Evolutionary conservation across 2,329 filamentous ascomycete genomes (phyloP).

Genomic region (Fusarium camptoceras): DNA sequence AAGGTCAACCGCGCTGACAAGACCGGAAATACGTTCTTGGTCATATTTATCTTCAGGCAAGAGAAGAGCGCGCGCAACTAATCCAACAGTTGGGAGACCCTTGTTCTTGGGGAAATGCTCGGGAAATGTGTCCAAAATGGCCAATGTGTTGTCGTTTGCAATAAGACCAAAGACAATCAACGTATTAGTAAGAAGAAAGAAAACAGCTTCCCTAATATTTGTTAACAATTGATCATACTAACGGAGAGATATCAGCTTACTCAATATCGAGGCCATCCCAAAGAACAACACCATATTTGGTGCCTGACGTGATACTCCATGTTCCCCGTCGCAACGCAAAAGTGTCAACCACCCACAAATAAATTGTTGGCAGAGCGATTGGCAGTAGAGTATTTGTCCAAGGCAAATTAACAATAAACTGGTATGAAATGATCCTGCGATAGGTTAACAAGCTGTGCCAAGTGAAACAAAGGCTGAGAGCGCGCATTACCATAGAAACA

Average conservation of each 20-base stretch:
- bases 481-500: conserved; percentile 55
- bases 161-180: conserved; percentile 77
- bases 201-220: conserved; percentile 68
- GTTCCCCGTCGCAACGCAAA: conserved; percentile 74
- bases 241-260: neutral
- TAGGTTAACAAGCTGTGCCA: neutral
- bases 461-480: neutral
- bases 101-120: conserved; percentile 64
- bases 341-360: conserved; percentile 79
- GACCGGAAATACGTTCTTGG: conserved; percentile 65
- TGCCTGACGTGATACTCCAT: conserved; percentile 76
- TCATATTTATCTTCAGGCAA: conserved; percentile 64
- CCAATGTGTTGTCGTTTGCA: conserved; percentile 76
- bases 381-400: conserved; percentile 67
- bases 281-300: conserved; percentile 72
- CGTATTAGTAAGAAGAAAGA: conserved; percentile 77
- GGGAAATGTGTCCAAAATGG: conserved; percentile 73
- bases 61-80: conserved; percentile 64
- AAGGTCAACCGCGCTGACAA: conserved; percentile 68
- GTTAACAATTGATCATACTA: rapidly evolving
- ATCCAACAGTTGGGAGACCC: conserved; percentile 58
- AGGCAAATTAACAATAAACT: conserved; percentile 72
- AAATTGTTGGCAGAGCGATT: conserved; percentile 72
- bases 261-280: conserved; percentile 77
- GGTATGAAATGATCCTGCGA: conserved; percentile 72